These are phyloP conservation scores for Coemansia sp. DNA, from an alignment of 192 early-diverging fungal genomes.

Conservation along the genomic window DNA sequence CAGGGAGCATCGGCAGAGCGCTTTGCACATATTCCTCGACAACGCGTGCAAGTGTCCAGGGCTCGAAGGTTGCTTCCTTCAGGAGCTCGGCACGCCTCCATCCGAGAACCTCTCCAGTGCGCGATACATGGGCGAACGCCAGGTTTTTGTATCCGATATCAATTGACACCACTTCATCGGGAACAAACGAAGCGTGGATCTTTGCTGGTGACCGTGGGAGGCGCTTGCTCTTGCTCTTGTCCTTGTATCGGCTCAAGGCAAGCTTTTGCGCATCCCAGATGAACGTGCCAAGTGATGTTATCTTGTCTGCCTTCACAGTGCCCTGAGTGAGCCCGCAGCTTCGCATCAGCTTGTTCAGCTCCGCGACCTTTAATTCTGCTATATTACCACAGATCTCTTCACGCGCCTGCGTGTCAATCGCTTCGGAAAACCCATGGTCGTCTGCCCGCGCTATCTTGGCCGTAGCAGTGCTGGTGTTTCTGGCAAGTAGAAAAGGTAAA, in stretches of 20 bases:
- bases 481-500: neutral
- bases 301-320: slow-evolving; percentile 29
- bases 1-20: slow-evolving; percentile 25
- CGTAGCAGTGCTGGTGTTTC: neutral
- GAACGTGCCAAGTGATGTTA: slow-evolving; percentile 31
- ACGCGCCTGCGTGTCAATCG: neutral
- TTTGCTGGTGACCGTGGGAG: slow-evolving; percentile 3
- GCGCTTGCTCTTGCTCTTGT: slow-evolving; percentile 1
- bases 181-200: slow-evolving; percentile 23
- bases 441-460: neutral
- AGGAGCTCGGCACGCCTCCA: slow-evolving; percentile 51
- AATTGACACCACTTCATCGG: slow-evolving; percentile 50
- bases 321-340: slow-evolving; percentile 44
- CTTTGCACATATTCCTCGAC: slow-evolving; percentile 41
- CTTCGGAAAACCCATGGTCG: neutral
- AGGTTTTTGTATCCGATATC: slow-evolving; percentile 56
- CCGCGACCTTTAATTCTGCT: slow-evolving; percentile 21
- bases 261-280: slow-evolving; percentile 35
- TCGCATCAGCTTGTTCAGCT: slow-evolving; percentile 39
- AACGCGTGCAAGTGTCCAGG: slow-evolving; percentile 42
- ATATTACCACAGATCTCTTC: slow-evolving; percentile 20
- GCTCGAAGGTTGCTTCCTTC: slow-evolving; percentile 41
- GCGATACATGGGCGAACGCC: slow-evolving; percentile 48
- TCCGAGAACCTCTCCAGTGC: slow-evolving; percentile 26
- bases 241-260: slow-evolving; percentile 20